Conservation (phyloP, 2,329 filamentous ascomycete genomes). For the Truncatella angustata region DNA sequence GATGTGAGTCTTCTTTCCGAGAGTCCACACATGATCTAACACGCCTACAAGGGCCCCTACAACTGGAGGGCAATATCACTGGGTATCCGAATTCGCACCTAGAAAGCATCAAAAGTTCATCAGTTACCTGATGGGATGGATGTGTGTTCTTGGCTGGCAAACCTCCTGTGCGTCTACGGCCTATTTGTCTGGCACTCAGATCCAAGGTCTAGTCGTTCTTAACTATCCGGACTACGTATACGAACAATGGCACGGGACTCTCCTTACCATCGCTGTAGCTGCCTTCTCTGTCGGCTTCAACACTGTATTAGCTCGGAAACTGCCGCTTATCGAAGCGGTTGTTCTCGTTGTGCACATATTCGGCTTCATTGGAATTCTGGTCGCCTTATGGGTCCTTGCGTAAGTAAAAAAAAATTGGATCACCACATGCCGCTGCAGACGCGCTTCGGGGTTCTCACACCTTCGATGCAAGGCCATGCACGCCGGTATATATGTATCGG, state of each 20-base stretch:
- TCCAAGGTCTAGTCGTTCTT: constrained; percentile 12
- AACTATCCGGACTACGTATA: constrained; percentile 10
- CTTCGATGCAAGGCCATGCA: no score
- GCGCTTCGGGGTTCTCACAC: no score
- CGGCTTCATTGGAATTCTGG: neutral
- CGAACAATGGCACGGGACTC: neutral
- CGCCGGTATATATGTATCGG: no score
- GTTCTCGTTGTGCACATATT: neutral
- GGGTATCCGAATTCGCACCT: constrained; percentile 13
- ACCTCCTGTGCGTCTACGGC: constrained; percentile 12
- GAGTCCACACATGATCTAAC: no score
- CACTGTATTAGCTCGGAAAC: neutral
- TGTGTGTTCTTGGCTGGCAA: constrained; percentile 13
- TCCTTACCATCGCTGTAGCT: neutral
- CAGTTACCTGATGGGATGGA: constrained; percentile 12
- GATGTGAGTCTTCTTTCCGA: constrained; percentile 28
- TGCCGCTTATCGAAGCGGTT: neutral
- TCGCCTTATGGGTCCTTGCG: neutral
- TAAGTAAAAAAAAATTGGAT: neutral
- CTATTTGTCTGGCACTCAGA: constrained; percentile 12
- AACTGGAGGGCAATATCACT: constrained; percentile 11
- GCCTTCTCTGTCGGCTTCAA: neutral
- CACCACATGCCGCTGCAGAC: no score
- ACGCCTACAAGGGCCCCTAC: no score
- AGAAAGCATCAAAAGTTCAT: constrained; percentile 6